Percentiles rank a stretch among this genome's conserved stretches.
Evolutionary conservation across 768 basidiomycete species (phyloP).

Genomic region (Ephemerocybe angulata): DNA sequence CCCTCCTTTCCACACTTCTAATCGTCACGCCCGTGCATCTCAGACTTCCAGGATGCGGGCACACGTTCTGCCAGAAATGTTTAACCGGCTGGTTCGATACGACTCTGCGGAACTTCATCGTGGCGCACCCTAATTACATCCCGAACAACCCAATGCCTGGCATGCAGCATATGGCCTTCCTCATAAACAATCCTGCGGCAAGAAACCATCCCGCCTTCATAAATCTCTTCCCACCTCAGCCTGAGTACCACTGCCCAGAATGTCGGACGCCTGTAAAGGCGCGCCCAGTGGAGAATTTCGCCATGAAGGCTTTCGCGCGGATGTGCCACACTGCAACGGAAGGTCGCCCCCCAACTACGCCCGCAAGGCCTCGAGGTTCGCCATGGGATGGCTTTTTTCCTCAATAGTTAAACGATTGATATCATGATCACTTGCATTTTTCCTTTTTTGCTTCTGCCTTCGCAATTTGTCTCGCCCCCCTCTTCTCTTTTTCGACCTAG

Average conservation of each 20-base stretch:
- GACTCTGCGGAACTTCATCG: slow-evolving; percentile 46
- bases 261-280: slow-evolving; percentile 50
- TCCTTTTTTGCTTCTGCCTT: background rate
- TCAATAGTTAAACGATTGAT: slow-evolving; percentile 12
- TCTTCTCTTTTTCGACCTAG: background rate
- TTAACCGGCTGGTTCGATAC: slow-evolving; percentile 54
- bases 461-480: background rate
- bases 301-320: slow-evolving; percentile 54
- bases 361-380: slow-evolving; percentile 13
- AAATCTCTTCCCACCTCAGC: slow-evolving; percentile 30
- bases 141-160: slow-evolving; percentile 21
- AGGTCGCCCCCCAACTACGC: slow-evolving; percentile 39
- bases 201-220: background rate
- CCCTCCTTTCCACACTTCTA: slow-evolving; percentile 1
- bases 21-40: background rate
- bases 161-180: slow-evolving; percentile 12
- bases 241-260: slow-evolving; percentile 64
- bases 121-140: slow-evolving; percentile 43
- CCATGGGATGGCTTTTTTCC: slow-evolving; percentile 51
- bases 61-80: slow-evolving; percentile 64
- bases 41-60: slow-evolving; percentile 65
- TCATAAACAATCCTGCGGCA: slow-evolving; percentile 1
- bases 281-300: slow-evolving; percentile 58
- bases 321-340: slow-evolving; percentile 47
- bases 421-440: background rate